A percentile compares a stretch with the other conserved stretches of the same genome.
Conservation (phyloP, 1,139 yeast genomes). For the Zygosaccharomyces sapae region DNA sequence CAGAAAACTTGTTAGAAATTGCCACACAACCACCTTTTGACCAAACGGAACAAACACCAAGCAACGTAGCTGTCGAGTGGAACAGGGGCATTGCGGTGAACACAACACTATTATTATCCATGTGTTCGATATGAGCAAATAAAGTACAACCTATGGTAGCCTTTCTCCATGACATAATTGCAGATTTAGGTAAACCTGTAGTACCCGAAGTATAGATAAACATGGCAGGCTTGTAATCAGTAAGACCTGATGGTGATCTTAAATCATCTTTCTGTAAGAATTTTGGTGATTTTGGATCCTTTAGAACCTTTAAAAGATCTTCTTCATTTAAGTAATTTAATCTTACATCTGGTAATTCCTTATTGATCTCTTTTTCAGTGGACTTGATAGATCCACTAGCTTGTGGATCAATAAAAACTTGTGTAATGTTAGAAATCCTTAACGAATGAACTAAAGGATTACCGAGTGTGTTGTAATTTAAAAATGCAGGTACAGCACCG, state of each 20-base stretch:
- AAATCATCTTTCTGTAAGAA: conserved; percentile 53
- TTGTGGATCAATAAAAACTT: conserved; percentile 72
- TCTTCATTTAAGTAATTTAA: conserved; percentile 56
- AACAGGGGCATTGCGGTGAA: conserved; percentile 95
- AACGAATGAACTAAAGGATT: conserved; percentile 77
- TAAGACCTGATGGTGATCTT: conserved; percentile 50
- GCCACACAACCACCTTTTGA: conserved; percentile 73
- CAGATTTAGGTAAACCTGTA: conserved; percentile 93
- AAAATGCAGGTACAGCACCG: conserved; percentile 84
- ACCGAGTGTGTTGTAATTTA: conserved; percentile 76
- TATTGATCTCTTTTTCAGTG: conserved; percentile 48
- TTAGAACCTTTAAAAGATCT: conserved; percentile 42
- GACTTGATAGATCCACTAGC: conserved; percentile 53
- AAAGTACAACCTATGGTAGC: conserved; percentile 61
- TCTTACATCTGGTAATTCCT: conserved; percentile 39
- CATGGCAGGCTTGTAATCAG: conserved; percentile 61
- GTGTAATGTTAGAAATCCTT: conserved; percentile 58
- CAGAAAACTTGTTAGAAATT: conserved; percentile 76
- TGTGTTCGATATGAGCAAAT: conserved; percentile 67
- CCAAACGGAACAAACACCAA: conserved; percentile 75
- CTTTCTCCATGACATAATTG: conserved; percentile 89
- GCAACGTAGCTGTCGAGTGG: conserved; percentile 88
- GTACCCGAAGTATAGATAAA: conserved; percentile 92
- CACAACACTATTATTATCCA: conserved; percentile 53
- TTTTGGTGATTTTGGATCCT: conserved; percentile 47